Percentiles rank a stretch among this genome's conserved stretches.
These are phyloP conservation scores for Plasmodium malariae DNA, from an alignment of 169 alveolate genomes.

Conservation along the genomic window DNA sequence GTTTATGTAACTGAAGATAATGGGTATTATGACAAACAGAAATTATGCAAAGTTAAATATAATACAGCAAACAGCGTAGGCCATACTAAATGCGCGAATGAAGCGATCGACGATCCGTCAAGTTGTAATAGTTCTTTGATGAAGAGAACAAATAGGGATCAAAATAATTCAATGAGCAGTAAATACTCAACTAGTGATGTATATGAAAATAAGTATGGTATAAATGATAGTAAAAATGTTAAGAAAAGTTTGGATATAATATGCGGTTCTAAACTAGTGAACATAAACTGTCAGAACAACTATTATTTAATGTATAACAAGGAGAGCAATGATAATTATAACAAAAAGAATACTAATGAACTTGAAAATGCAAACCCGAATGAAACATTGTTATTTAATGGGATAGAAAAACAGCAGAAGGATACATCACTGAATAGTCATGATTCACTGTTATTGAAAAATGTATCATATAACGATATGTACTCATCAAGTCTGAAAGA, in stretches of 20 bases:
- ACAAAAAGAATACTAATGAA: not conserved
- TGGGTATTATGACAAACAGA: not conserved
- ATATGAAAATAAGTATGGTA: not conserved
- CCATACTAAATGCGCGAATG: not conserved
- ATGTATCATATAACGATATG: not conserved
- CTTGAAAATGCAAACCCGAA: not conserved
- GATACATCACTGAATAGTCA: not conserved
- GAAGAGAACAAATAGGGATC: not conserved
- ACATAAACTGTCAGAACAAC: constrained; percentile 16
- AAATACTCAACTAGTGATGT: not conserved
- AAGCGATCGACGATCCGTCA: not conserved
- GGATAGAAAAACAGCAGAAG: not conserved
- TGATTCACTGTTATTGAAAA: not conserved
- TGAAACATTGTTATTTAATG: not conserved
- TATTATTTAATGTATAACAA: not conserved
- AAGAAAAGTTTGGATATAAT: not conserved
- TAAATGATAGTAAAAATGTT: constrained; percentile 11
- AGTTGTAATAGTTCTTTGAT: not conserved
- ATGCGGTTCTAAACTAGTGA: constrained; percentile 5
- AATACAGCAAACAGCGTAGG: not conserved
- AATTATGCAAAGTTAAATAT: not conserved
- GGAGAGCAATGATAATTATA: not conserved
- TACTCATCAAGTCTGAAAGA: not conserved
- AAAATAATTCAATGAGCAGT: constrained; percentile 10
- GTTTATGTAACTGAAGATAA: not conserved